phyloP scores from a whole-genome alignment of 768 basidiomycete genomes.

The Phanerochaete sordida region DNA sequence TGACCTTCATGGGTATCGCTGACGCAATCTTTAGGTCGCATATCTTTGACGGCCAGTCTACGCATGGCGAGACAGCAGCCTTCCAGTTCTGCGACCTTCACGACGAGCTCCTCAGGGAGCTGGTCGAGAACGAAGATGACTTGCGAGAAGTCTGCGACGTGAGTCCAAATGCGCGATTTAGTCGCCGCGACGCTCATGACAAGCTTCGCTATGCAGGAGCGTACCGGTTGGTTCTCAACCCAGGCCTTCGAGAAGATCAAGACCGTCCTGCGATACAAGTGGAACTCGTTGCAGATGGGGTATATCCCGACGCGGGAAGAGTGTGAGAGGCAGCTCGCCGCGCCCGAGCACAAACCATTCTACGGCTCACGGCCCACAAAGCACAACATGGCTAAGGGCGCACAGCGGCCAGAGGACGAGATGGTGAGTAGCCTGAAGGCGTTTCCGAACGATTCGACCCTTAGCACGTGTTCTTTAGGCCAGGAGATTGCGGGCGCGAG shows the following conservation, averaged over 20 bases:
- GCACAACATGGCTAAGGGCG: slow-evolving; percentile 89
- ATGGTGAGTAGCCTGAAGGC: slow-evolving; percentile 46
- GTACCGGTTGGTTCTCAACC: slow-evolving; percentile 86
- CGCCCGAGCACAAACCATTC: slow-evolving; percentile 22
- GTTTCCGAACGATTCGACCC: not conserved
- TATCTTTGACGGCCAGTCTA: slow-evolving; percentile 81
- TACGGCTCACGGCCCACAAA: slow-evolving; percentile 62
- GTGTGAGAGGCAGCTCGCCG: slow-evolving; percentile 59
- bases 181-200: not conserved
- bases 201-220: slow-evolving; percentile 48
- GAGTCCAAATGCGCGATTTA: slow-evolving; percentile 21
- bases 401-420: slow-evolving; percentile 76
- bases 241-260: slow-evolving; percentile 82
- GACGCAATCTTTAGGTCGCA: slow-evolving; percentile 46
- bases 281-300: slow-evolving; percentile 45
- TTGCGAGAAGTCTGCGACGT: slow-evolving; percentile 75
- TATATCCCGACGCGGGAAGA: slow-evolving; percentile 70
- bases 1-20: not conserved
- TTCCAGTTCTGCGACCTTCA: slow-evolving; percentile 93
- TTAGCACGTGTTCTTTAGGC: slow-evolving; percentile 39
- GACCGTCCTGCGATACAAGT: slow-evolving; percentile 80
- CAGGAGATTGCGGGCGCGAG: slow-evolving; percentile 59
- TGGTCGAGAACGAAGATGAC: slow-evolving; percentile 74
- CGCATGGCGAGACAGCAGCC: slow-evolving; percentile 84
- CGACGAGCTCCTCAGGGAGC: slow-evolving; percentile 77